Base-by-base conservation (phyloP, 73 alveolate species). In the Paramecium biaurelia region DNA sequence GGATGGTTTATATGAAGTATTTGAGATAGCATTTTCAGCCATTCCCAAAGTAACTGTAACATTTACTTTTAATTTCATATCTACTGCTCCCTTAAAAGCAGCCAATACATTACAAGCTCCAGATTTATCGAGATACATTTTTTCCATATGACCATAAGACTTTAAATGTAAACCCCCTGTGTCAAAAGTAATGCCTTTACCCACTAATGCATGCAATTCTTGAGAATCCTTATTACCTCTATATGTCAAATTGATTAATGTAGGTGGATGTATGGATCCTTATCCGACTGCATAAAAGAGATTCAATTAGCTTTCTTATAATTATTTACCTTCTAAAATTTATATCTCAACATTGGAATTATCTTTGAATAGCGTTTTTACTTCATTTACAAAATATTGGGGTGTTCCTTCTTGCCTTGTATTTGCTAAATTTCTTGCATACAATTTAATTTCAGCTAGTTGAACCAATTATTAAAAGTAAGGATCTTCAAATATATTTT, bases 101-200 rank as follows among this genome's bases (percentile, higher is more conserved):
- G 98, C 98, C 35, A 97, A 56, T 7, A 95, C 95, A 53, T 96
- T 97, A 45, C 95, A 92, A 14, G 99, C 97, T 14, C 99, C 99
- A 26, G 95, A 93, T 93, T 97, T 97, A 72, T 97, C 99, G 30
- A 88, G 38, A 92, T 95, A 93, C 99, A 96, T 96, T 28, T 92
- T 96, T 63, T 97, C 99, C 89, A 97, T 97, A 42, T n/a, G 70
- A 9, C 98, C 97, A 86, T 95, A 92, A 0, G 97, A 57, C 72
- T 97, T 97, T 15, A 97, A 92, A 79, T 97, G 96, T 63, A 96
- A 95, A 12, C 99, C 99, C 10, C 99, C 99, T 10, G 98, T 93
- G 49, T 96, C 99, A 85, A 93, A 96, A 2, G 99, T 96, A 11
- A 96, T 89, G 0, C 99, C 99, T 70, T 98, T 98, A 59, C 99